Evolutionary conservation across 1,284 basidiomycete species (phyloP).

Genomic region (Grifola frondosa): DNA sequence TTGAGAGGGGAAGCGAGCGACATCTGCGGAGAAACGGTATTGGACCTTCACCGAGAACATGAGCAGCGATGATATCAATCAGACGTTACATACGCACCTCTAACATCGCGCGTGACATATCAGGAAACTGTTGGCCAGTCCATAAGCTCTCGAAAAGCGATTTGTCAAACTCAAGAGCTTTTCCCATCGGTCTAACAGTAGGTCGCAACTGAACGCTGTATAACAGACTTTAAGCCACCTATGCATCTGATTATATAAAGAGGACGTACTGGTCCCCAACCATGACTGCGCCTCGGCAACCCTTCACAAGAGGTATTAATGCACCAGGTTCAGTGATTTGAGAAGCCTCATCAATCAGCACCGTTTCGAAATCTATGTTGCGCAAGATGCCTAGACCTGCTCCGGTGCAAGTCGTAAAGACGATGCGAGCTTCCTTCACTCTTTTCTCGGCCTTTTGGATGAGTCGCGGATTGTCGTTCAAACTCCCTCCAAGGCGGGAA

Average conservation of each 20-base stretch:
- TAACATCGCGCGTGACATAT: slow-evolving; percentile 57
- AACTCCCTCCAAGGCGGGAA: slow-evolving; percentile 57
- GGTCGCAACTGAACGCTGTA: slow-evolving; percentile 62
- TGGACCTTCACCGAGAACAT: slow-evolving; percentile 41
- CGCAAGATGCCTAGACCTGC: slow-evolving; percentile 59
- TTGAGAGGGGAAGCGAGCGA: slow-evolving; percentile 58
- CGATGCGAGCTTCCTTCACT: slow-evolving; percentile 51
- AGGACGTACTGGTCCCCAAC: slow-evolving; percentile 65
- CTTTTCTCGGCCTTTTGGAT: slow-evolving; percentile 57
- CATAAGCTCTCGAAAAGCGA: slow-evolving; percentile 64
- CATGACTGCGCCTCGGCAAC: slow-evolving; percentile 52
- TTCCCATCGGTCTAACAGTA: slow-evolving; percentile 57
- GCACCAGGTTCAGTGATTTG: slow-evolving; percentile 65
- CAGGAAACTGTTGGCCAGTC: slow-evolving; percentile 34
- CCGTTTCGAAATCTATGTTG: slow-evolving; percentile 57
- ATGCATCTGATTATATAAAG: not conserved
- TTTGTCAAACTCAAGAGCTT: slow-evolving; percentile 53
- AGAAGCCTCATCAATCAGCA: slow-evolving; percentile 65
- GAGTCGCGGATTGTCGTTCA: slow-evolving; percentile 57
- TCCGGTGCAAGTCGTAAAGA: slow-evolving; percentile 66
- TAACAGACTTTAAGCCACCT: not conserved
- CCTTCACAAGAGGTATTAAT: slow-evolving; percentile 65
- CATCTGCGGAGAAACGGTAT: slow-evolving; percentile 58
- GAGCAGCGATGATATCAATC: not conserved
- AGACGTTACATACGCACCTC: slow-evolving; percentile 38